Conservation (phyloP, 371 early-diverging fungal species). For the Mortierella sp. region DNA sequence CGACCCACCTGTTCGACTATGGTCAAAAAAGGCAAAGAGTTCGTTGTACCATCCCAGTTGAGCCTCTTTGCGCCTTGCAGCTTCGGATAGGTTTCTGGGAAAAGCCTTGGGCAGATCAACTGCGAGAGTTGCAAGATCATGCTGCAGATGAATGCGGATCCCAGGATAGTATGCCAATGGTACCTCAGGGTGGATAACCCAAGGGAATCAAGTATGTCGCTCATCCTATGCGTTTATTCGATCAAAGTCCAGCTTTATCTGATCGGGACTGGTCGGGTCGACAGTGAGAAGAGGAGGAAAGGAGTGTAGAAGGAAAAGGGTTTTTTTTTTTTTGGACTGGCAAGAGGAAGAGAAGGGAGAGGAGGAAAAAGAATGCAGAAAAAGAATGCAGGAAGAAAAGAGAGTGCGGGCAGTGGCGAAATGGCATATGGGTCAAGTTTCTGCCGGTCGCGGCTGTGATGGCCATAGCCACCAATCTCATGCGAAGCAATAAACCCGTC, state of each 20-base stretch:
- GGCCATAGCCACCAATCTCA: no score
- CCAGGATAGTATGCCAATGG: conserved; percentile 62
- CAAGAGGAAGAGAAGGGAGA: neutral
- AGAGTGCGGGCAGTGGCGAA: neutral
- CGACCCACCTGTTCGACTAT: neutral
- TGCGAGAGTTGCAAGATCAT: conserved; percentile 67
- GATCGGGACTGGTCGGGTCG: neutral
- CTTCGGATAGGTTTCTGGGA: conserved; percentile 70
- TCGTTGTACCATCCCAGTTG: conserved; percentile 56
- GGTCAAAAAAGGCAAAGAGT: neutral
- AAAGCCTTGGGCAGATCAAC: conserved; percentile 64
- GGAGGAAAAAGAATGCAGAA: neutral
- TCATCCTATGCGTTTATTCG: conserved; percentile 3
- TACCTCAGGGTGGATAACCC: conserved; percentile 54
- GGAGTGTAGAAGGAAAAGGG: no score
- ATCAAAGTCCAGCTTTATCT: neutral
- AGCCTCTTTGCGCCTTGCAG: conserved; percentile 63
- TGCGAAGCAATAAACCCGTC: no score
- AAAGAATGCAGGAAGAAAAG: neutral
- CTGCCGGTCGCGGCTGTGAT: no score
- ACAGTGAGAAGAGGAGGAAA: no score
- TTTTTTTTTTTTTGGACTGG: no score
- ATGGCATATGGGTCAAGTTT: neutral
- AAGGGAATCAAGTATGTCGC: conserved; percentile 23
- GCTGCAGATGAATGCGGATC: conserved; percentile 59